Conservation (phyloP, 108 stramenopile species). For the Stephanodiscus minutulus region DNA sequence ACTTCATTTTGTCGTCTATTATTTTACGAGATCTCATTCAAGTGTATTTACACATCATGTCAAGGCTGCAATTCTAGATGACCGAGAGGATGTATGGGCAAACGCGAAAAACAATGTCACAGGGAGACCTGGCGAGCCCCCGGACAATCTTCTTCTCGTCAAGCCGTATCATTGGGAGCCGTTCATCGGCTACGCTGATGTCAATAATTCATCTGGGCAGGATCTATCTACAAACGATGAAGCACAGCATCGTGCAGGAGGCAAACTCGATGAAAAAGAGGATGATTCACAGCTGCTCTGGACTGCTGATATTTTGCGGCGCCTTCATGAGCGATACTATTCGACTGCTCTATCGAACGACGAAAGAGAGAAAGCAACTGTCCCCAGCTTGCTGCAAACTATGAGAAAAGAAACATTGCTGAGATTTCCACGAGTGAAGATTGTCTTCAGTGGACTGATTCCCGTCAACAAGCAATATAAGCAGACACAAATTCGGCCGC, state of each 20-base stretch:
- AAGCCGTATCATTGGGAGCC: slow-evolving; percentile 84
- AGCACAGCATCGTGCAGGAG: slow-evolving; percentile 12
- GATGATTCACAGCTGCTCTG: slow-evolving; percentile 72
- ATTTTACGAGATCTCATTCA: neutral
- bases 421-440: slow-evolving; percentile 23
- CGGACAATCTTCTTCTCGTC: slow-evolving; percentile 76
- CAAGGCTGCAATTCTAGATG: slow-evolving; percentile 80
- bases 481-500: slow-evolving; percentile 50
- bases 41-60: neutral
- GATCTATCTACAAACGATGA: slow-evolving; percentile 57
- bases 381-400: slow-evolving; percentile 58
- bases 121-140: slow-evolving; percentile 78
- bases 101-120: slow-evolving; percentile 71
- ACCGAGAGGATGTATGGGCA: slow-evolving; percentile 93
- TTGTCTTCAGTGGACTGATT: slow-evolving; percentile 80
- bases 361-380: slow-evolving; percentile 44
- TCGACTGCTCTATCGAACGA: slow-evolving; percentile 30
- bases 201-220: slow-evolving; percentile 81
- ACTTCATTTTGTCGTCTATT: neutral
- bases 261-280: slow-evolving; percentile 31
- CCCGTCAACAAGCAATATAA: slow-evolving; percentile 67
- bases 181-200: slow-evolving; percentile 82
- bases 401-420: slow-evolving; percentile 66
- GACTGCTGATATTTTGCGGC: slow-evolving; percentile 66
- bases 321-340: slow-evolving; percentile 72